These are phyloP conservation scores for Irpex sp. DNA, from an alignment of 1,284 basidiomycete species.

Conservation along the genomic window DNA sequence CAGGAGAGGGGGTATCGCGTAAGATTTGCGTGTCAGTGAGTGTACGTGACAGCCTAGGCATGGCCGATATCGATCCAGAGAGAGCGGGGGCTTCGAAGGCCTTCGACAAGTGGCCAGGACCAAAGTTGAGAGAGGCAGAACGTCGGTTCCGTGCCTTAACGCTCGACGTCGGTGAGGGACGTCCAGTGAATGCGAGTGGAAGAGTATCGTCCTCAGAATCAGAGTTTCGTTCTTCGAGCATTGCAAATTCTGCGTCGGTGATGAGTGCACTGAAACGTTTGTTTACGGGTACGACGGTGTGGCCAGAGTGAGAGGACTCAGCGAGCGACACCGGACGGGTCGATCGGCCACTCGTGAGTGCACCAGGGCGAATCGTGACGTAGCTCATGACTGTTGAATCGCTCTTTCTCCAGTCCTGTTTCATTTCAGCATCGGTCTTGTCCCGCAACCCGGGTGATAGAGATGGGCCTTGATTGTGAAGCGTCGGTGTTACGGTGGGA, in stretches of 20 bases:
- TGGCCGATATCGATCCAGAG: neutral
- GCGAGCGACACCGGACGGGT: constrained; percentile 73
- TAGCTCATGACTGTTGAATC: constrained; percentile 69
- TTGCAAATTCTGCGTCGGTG: constrained; percentile 56
- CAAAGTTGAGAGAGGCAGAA: constrained; percentile 58
- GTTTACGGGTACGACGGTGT: constrained; percentile 61
- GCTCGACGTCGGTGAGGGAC: constrained; percentile 26
- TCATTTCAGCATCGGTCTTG: constrained; percentile 33
- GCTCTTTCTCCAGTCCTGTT: constrained; percentile 69
- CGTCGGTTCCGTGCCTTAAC: constrained; percentile 48
- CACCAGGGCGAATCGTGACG: constrained; percentile 60
- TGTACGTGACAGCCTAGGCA: constrained; percentile 5
- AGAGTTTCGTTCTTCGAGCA: constrained; percentile 32
- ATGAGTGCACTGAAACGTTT: constrained; percentile 66
- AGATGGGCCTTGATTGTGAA: constrained; percentile 17
- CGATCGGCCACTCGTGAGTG: constrained; percentile 40
- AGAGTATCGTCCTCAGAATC: constrained; percentile 12
- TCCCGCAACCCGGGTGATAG: constrained; percentile 15
- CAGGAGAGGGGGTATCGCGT: constrained; percentile 3
- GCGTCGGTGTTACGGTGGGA: constrained; percentile 16
- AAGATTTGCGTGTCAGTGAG: constrained; percentile 14
- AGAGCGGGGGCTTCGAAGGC: neutral
- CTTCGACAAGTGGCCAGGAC: constrained; percentile 19
- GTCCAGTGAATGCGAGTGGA: constrained; percentile 3
- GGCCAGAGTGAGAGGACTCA: constrained; percentile 66